Conservation (phyloP, 179 eudicot genomes). For the Beta macrorhiza region DNA sequence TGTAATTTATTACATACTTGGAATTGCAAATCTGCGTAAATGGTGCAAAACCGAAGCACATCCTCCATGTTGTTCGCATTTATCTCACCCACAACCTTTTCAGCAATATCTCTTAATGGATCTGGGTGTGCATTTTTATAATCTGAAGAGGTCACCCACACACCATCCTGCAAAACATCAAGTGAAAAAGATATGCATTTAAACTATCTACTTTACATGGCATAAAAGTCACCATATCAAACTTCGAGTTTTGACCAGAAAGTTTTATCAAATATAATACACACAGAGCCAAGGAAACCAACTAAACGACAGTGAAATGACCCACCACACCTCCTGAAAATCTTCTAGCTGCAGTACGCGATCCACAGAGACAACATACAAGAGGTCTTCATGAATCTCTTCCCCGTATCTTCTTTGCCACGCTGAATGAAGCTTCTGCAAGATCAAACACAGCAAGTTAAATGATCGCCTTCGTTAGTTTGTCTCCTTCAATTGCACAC, state of each 20-base stretch:
- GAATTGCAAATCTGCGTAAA: conserved; percentile 70
- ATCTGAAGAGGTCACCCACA: conserved; percentile 72
- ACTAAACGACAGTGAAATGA: conserved; percentile 13
- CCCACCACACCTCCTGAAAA: conserved; percentile 73
- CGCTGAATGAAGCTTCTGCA: conserved; percentile 60
- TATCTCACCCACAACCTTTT: conserved; percentile 62
- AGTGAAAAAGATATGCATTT: neutral
- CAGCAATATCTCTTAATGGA: conserved; percentile 83
- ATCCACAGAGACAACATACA: conserved; percentile 70
- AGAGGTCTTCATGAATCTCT: conserved; percentile 59
- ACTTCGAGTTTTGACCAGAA: neutral
- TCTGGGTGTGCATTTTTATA: conserved; percentile 79
- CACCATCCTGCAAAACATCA: conserved; percentile 60
- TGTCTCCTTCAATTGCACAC: neutral
- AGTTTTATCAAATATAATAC: neutral
- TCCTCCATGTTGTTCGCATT: conserved; percentile 77
- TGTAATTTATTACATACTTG: conserved; percentile 44
- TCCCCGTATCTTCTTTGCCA: conserved; percentile 81
- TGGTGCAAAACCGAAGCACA: conserved; percentile 74
- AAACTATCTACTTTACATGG: neutral
- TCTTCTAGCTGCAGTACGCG: conserved; percentile 77
- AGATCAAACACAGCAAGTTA: conserved; percentile 12
- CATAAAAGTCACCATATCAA: neutral
- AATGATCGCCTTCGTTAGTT: neutral
- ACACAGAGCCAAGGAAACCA: neutral